A percentile compares a stretch with the other conserved stretches of the same genome.
Conservation (phyloP, 1,139 yeast species). For the Yamadazyma buinensis region DNA sequence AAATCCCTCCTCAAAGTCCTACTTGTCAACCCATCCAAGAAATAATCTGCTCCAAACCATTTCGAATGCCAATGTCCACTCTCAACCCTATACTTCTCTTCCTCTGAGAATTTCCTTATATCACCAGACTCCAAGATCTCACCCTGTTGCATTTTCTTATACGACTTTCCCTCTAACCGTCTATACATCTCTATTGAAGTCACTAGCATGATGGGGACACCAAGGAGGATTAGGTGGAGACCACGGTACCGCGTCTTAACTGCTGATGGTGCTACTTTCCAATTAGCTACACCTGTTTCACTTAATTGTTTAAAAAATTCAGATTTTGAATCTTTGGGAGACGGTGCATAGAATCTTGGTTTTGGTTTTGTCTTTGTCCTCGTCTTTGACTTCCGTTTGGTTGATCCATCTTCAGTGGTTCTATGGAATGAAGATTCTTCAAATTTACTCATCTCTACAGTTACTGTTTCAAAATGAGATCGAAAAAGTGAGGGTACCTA, state of each 20-base stretch:
- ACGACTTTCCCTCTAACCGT: slow-evolving; percentile 39
- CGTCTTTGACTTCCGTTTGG: not conserved
- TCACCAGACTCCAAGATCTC: slow-evolving; percentile 33
- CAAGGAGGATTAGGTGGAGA: slow-evolving; percentile 34
- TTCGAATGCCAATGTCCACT: slow-evolving; percentile 34
- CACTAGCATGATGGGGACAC: slow-evolving; percentile 35
- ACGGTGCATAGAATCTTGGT: not conserved
- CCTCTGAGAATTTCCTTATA: slow-evolving; percentile 35
- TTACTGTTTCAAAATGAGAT: no score
- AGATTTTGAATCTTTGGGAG: slow-evolving; percentile 10
- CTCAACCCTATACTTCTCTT: slow-evolving; percentile 41
- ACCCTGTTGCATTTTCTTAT: slow-evolving; percentile 41
- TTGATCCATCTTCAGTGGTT: slow-evolving; percentile 16
- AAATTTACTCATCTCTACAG: slow-evolving; percentile 9
- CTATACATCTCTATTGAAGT: slow-evolving; percentile 36
- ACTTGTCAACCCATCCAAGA: slow-evolving; percentile 45
- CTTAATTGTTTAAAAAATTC: slow-evolving; percentile 34
- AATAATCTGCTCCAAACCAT: slow-evolving; percentile 42
- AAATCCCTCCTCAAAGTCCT: slow-evolving; percentile 28
- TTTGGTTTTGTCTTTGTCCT: slow-evolving; percentile 12
- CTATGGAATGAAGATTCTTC: slow-evolving; percentile 30
- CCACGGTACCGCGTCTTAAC: slow-evolving; percentile 38
- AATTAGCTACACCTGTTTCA: slow-evolving; percentile 41
- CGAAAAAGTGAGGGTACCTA: no score
- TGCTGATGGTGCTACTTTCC: slow-evolving; percentile 45